A percentile compares a stretch with the other conserved stretches of the same genome.
These are phyloP conservation scores for Kwoniella mangroviensis DNA, from an alignment of 768 basidiomycete genomes.

Conservation along the genomic window DNA sequence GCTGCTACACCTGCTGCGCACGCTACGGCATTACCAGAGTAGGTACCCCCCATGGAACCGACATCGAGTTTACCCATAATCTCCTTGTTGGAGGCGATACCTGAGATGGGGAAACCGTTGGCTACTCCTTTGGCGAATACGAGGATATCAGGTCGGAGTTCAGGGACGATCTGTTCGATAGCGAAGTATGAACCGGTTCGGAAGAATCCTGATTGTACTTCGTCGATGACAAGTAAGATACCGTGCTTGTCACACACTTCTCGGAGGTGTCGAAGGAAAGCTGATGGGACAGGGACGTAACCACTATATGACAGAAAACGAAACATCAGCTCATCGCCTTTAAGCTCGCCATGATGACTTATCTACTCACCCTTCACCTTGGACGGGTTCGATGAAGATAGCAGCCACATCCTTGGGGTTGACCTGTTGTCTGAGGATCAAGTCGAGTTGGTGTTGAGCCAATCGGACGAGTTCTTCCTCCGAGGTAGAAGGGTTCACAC, in stretches of 20 bases:
- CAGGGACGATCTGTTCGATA: conserved; percentile 70
- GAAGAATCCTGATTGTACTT: conserved; percentile 81
- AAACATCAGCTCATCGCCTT: conserved; percentile 75
- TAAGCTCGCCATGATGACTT: conserved; percentile 61
- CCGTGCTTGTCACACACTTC: conserved; percentile 83
- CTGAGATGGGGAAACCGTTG: conserved; percentile 90
- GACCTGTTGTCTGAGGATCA: conserved; percentile 78
- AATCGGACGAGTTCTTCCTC: conserved; percentile 66
- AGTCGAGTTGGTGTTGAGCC: conserved; percentile 78
- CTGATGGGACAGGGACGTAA: conserved; percentile 82
- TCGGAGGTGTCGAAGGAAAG: conserved; percentile 78
- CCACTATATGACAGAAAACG: conserved; percentile 64
- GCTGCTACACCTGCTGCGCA: conserved; percentile 91
- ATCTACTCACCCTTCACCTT: conserved; percentile 74
- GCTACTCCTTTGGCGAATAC: conserved; percentile 76
- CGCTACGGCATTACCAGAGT: conserved; percentile 83
- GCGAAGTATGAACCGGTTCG: conserved; percentile 70
- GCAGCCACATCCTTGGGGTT: conserved; percentile 85
- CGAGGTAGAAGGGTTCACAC: conserved; percentile 65
- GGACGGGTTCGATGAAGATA: conserved; percentile 88
- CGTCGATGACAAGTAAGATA: conserved; percentile 68
- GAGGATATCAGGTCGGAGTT: conserved; percentile 85
- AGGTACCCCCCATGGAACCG: conserved; percentile 52
- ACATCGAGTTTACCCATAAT: conserved; percentile 68
- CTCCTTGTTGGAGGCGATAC: conserved; percentile 76